These are phyloP conservation scores for Ramichloridium luteum DNA, from an alignment of 2,329 filamentous ascomycete species.

Conservation along the genomic window DNA sequence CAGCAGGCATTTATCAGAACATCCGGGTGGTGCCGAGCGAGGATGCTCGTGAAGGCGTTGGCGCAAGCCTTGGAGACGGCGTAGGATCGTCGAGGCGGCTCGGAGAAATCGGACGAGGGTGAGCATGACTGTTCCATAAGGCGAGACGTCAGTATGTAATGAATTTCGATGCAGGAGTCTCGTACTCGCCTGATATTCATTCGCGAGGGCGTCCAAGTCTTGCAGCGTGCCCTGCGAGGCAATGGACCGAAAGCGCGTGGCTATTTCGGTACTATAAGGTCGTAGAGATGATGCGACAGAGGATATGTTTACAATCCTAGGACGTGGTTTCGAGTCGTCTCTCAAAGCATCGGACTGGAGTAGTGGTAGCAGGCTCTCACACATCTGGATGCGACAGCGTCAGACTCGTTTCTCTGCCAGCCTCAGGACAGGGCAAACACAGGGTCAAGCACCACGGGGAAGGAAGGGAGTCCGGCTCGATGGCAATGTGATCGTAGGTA, in stretches of 20 bases:
- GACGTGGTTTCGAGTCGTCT: constrained; percentile 12
- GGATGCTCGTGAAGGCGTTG: constrained; percentile 22
- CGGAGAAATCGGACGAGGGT: neutral
- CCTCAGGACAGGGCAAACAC: no score
- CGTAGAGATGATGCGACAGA: constrained; percentile 22
- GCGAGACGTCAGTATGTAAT: no score
- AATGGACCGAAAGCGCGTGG: constrained; percentile 16
- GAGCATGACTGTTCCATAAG: no score
- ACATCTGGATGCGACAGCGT: constrained; percentile 16
- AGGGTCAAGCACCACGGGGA: no score
- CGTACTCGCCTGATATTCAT: constrained; percentile 19
- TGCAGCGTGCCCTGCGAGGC: constrained; percentile 10
- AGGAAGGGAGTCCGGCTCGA: no score
- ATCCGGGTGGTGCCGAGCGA: constrained; percentile 19
- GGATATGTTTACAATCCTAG: constrained; percentile 26
- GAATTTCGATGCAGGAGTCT: no score
- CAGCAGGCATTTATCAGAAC: constrained; percentile 27
- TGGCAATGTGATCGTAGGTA: no score
- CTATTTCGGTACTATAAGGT: constrained; percentile 18
- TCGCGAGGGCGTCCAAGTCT: constrained; percentile 21
- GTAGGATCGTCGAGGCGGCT: constrained; percentile 20
- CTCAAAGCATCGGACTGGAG: no score
- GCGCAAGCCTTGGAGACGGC: constrained; percentile 26
- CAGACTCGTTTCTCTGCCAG: no score
- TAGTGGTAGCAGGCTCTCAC: constrained; percentile 23